A percentile compares a stretch with the other conserved stretches of the same genome.
Conservation (phyloP, 495 filamentous ascomycete genomes). For the Neurospora sp. region DNA sequence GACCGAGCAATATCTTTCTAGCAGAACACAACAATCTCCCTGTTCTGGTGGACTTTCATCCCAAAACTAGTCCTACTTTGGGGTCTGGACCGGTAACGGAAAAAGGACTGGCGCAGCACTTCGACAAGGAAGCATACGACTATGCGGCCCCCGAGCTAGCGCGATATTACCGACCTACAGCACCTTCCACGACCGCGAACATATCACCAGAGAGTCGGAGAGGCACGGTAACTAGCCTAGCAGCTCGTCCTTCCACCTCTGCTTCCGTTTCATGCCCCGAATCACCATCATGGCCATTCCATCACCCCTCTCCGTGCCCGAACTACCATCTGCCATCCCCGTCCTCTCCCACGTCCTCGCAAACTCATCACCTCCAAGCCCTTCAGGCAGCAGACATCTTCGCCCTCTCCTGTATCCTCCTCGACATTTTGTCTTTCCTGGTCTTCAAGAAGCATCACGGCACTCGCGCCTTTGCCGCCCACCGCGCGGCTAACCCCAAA, state of each 20-base stretch:
- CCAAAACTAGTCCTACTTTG: not conserved
- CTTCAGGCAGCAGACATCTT: conserved; percentile 59
- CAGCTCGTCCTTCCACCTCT: conserved; percentile 21
- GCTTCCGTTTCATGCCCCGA: conserved; percentile 10
- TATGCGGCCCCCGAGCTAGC: conserved; percentile 69
- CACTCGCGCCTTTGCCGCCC: conserved; percentile 54
- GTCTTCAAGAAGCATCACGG: conserved; percentile 54
- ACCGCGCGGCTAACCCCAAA: conserved; percentile 50
- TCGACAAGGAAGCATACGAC: conserved; percentile 74
- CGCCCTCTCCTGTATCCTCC: conserved; percentile 60
- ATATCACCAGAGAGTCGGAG: not conserved
- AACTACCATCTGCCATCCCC: not conserved
- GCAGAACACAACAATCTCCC: not conserved
- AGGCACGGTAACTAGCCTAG: conserved; percentile 2
- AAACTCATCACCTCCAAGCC: conserved; percentile 27
- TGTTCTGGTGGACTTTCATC: not conserved
- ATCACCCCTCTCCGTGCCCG: not conserved
- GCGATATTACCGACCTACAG: not conserved
- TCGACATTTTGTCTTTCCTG: conserved; percentile 60
- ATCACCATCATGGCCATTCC: not conserved
- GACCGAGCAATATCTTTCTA: conserved; percentile 32
- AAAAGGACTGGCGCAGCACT: conserved; percentile 8
- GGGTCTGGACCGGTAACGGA: not conserved
- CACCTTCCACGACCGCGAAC: not conserved
- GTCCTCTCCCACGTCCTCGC: not conserved